Evolutionary conservation across 306 rosid species (phyloP).

Genomic region (Rosa chinensis): DNA sequence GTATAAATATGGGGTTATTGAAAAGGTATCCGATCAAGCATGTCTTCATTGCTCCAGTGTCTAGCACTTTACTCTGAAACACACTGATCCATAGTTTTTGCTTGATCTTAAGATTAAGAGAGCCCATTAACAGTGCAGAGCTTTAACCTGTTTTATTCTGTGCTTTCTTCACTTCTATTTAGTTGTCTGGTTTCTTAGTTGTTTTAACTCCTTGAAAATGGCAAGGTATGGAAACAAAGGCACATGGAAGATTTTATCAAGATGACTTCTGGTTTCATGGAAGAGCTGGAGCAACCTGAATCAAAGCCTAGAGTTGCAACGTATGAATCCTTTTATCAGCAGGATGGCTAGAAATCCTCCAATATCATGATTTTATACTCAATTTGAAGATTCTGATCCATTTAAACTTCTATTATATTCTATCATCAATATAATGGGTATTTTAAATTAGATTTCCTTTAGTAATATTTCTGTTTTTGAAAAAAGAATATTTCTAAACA

Average conservation of each 20-base stretch:
- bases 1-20: not conserved
- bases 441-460: not conserved
- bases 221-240: conserved; percentile 69
- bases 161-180: conserved; percentile 6
- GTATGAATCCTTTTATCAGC: conserved; percentile 58
- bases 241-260: conserved; percentile 65
- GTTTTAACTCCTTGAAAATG: not conserved
- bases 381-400: conserved; percentile 19
- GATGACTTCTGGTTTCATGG: conserved; percentile 62
- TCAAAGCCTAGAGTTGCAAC: conserved; percentile 74
- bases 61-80: not conserved
- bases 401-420: not conserved
- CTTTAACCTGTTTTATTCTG: not conserved
- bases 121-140: not conserved
- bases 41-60: not conserved
- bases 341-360: conserved; percentile 39
- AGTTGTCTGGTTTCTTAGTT: conserved; percentile 5
- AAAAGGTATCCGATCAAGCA: not conserved
- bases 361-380: conserved; percentile 27
- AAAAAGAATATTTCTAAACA: no score
- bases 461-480: not conserved
- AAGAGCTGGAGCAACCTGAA: conserved; percentile 66
- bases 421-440: not conserved
- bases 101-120: not conserved
- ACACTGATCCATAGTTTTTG: not conserved